phyloP scores from a whole-genome alignment of 139 green algal species.

The Auxenochlorella protothecoides region DNA sequence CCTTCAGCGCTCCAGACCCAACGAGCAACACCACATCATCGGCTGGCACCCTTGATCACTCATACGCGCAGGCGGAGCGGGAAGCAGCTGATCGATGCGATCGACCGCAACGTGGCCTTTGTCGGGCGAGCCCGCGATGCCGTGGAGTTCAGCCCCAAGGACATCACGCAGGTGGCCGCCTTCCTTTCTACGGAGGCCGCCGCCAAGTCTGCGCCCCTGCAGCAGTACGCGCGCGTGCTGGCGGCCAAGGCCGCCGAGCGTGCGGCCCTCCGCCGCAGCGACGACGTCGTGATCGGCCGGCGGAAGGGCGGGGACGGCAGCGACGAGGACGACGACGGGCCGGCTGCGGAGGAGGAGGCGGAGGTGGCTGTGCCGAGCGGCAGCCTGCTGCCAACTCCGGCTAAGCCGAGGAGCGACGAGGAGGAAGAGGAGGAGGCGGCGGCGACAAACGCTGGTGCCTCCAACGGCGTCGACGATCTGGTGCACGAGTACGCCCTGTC shows the following conservation, averaged over 20 bases:
- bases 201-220: constrained; percentile 37
- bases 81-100: constrained; percentile 37
- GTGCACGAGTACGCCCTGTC: constrained; percentile 34
- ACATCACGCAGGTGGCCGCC: constrained; percentile 31
- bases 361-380: neutral
- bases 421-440: constrained; percentile 11
- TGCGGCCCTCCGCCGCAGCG: neutral
- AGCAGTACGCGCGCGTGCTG: constrained; percentile 37
- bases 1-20: too few species aligned
- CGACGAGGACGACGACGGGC: constrained; percentile 7
- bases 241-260: constrained; percentile 17
- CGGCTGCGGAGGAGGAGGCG: constrained; percentile 2
- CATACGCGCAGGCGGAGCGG: constrained; percentile 3
- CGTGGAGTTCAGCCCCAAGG: constrained; percentile 68
- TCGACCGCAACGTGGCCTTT: constrained; percentile 50
- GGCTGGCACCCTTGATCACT: neutral
- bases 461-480: constrained; percentile 12
- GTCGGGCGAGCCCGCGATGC: constrained; percentile 49
- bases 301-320: neutral
- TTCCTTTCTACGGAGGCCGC: constrained; percentile 39
- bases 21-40: too few species aligned
- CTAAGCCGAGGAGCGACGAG: neutral
- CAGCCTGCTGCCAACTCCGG: neutral
- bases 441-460: neutral
- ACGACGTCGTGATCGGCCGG: neutral